Evolutionary conservation across 345 rosid species (phyloP).

Genomic region (Eucalyptus sp.): DNA sequence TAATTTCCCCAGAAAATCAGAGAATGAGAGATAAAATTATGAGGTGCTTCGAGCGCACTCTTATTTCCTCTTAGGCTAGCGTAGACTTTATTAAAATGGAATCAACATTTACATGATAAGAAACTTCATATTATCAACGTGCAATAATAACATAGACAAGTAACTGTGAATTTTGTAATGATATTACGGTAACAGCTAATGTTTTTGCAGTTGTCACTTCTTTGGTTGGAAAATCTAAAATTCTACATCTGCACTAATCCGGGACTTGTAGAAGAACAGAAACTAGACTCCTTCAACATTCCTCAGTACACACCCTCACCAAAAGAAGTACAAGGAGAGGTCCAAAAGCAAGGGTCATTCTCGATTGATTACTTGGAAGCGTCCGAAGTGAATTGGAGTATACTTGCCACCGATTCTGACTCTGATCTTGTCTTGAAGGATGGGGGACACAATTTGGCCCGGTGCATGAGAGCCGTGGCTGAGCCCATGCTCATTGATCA

Average conservation of each 20-base stretch:
- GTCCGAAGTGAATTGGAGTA: constrained; percentile 29
- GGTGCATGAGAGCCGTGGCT: background rate
- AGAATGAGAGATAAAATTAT: background rate
- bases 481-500: background rate
- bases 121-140: background rate
- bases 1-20: background rate
- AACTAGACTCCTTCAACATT: constrained; percentile 32
- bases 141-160: background rate
- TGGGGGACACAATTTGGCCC: background rate
- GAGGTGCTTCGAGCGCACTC: background rate
- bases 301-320: constrained; percentile 38
- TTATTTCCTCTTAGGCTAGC: background rate
- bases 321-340: constrained; percentile 18
- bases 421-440: background rate
- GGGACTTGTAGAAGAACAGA: constrained; percentile 32
- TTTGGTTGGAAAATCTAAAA: background rate
- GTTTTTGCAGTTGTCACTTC: background rate
- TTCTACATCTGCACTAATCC: background rate
- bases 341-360: constrained; percentile 31
- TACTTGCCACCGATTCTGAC: background rate
- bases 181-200: background rate
- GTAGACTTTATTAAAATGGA: background rate
- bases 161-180: background rate
- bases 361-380: constrained; percentile 14
- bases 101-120: background rate